Evolutionary conservation across 345 rosid genomes (phyloP), one percentile per base, ranked within the genome.

Genomic region (Cardamine occulta): DNA sequence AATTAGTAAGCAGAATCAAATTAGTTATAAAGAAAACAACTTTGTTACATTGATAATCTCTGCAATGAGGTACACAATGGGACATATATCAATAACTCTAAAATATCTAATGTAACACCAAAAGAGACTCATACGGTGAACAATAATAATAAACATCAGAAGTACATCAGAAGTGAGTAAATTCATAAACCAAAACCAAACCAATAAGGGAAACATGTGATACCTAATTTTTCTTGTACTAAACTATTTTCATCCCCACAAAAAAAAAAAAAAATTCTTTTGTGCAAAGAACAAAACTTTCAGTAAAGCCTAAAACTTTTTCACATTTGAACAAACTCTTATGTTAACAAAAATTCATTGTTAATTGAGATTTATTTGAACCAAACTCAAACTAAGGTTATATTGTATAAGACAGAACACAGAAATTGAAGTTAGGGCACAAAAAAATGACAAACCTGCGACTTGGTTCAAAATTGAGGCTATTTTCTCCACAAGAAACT

Each of bases 401-500:
- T 45, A 18, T 45, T 64, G 11, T 3, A 19, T n/a, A 34, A 51
- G 34, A 67, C 13, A 56, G 31, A 66, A 28, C 28, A 54, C 18
- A 5, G 15, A 47, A 47, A 9, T 17, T 35, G 39, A 56, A 62
- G 12, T 58, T 71, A 65, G 62, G 72, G 62, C 67, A 71, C 66
- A 24, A 42, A 53, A 53, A 53, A 62, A 64, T 47, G 15, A 34
- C 29, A 37, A 77, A 86, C 90, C 93, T 87, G 59, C 81, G 81
- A 69, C 83, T 83, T 58, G 76, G 55, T 57, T 85, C 90, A 74
- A 70, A 84, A 57, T 84, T 82, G 73, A 80, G 71, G 56, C 49
- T 78, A 81, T 78, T 86, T 32, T 88, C 91, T 23, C 89, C 88
- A 57, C 70, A 82, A 39, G 85, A 82, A 61, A 48, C 85, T 44